Evolutionary conservation across 345 rosid species (phyloP).

Genomic region (Isatis tinctoria): DNA sequence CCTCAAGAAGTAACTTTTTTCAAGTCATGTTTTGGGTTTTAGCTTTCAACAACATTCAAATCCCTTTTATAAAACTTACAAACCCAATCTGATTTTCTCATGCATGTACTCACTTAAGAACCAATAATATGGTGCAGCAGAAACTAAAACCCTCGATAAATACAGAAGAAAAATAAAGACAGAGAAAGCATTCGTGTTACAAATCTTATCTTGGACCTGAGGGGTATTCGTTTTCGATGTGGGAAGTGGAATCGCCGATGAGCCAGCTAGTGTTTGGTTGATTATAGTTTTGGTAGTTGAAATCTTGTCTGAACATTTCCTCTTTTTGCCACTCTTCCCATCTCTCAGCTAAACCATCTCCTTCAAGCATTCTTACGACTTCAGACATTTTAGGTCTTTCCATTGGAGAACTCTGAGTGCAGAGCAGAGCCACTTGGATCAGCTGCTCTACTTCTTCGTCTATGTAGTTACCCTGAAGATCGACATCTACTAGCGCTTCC

Average conservation of each 20-base stretch:
- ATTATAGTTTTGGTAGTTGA: conserved; percentile 22
- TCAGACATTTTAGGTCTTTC: conserved; percentile 97
- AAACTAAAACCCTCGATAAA: conserved; percentile 28
- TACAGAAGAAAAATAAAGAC: background rate
- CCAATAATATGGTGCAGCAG: conserved; percentile 21
- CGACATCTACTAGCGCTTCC: conserved; percentile 71
- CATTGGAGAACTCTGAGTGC: conserved; percentile 82
- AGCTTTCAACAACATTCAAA: conserved; percentile 29
- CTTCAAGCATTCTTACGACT: conserved; percentile 98
- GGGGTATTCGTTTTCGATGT: conserved; percentile 32
- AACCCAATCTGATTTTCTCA: conserved; percentile 20
- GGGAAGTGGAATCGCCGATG: conserved; percentile 34
- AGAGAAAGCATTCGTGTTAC: conserved; percentile 2
- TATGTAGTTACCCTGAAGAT: conserved; percentile 61
- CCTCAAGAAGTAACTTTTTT: background rate
- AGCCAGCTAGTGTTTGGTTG: conserved; percentile 26
- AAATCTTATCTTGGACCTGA: conserved; percentile 35
- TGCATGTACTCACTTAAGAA: conserved; percentile 29
- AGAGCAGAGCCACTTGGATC: conserved; percentile 92
- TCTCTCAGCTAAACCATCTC: conserved; percentile 94
- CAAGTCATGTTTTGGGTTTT: conserved; percentile 15
- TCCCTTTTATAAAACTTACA: conserved; percentile 26
- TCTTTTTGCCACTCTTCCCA: conserved; percentile 99
- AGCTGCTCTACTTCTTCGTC: conserved; percentile 82
- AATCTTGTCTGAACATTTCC: conserved; percentile 42